These are phyloP conservation scores for Melocanna baccifera DNA, from an alignment of 176 grass and related monocot genomes.

Conservation along the genomic window DNA sequence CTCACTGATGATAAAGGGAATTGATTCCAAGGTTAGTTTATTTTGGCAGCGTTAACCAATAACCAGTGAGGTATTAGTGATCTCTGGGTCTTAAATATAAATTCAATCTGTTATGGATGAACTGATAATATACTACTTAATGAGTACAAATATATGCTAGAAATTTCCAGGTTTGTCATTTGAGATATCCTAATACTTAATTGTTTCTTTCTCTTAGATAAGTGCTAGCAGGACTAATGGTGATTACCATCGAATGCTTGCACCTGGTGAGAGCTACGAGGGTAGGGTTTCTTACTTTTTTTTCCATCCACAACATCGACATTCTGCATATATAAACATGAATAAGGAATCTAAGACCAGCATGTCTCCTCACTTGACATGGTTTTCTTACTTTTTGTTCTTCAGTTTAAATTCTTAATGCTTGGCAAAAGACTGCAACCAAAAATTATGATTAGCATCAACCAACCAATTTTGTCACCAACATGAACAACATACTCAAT, in stretches of 20 bases:
- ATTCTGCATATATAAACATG: neutral
- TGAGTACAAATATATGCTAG: neutral
- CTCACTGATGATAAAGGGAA: conserved; percentile 58
- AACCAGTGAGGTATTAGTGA: neutral
- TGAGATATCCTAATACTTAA: neutral
- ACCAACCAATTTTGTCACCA: neutral
- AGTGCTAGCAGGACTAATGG: conserved; percentile 55
- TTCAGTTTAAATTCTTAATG: neutral
- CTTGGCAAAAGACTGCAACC: neutral
- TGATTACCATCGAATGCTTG: conserved; percentile 85
- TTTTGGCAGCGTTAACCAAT: conserved; percentile 1
- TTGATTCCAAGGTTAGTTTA: conserved; percentile 60
- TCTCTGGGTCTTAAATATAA: neutral
- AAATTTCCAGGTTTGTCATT: neutral
- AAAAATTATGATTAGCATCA: neutral
- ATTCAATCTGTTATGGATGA: neutral
- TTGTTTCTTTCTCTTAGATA: conserved; percentile 42
- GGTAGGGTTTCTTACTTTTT: conserved; percentile 40
- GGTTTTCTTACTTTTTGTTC: neutral
- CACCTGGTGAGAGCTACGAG: conserved; percentile 66
- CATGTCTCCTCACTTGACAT: conserved; percentile 7
- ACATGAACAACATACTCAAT: neutral
- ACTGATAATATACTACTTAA: neutral
- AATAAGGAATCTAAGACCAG: neutral
- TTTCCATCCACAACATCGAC: neutral